Conservation (phyloP, 306 rosid species). For the Gynostemma pentaphyllum region DNA sequence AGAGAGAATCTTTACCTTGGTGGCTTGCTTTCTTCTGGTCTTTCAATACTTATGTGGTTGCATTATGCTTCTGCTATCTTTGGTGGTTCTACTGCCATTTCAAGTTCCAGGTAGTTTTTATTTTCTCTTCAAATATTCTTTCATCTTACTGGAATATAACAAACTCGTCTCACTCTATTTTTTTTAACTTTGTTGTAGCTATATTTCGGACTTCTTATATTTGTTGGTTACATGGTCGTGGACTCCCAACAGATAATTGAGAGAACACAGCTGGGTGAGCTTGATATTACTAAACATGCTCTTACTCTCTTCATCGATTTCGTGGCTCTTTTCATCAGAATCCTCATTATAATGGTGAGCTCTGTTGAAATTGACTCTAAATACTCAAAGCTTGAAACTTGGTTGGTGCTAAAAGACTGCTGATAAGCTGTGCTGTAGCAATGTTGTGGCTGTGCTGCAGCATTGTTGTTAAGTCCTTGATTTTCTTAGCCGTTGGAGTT, state of each 20-base stretch:
- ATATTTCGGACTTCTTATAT: constrained; percentile 81
- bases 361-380: too few relatives aligned
- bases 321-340: constrained; percentile 56
- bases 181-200: constrained; percentile 33
- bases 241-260: constrained; percentile 89
- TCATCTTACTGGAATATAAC: not conserved
- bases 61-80: constrained; percentile 69
- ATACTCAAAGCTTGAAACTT: too few relatives aligned
- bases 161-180: not conserved
- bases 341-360: constrained; percentile 61
- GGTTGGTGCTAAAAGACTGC: too few relatives aligned
- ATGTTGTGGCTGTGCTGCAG: too few relatives aligned
- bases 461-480: too few relatives aligned
- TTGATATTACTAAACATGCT: constrained; percentile 83
- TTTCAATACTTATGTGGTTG: constrained; percentile 73
- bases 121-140: not conserved
- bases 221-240: constrained; percentile 60
- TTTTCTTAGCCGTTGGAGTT: too few relatives aligned
- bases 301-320: constrained; percentile 71
- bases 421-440: too few relatives aligned
- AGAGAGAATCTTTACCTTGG: constrained; percentile 91
- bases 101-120: constrained; percentile 56
- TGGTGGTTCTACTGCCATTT: constrained; percentile 60
- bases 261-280: constrained; percentile 66
- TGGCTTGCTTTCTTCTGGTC: constrained; percentile 80